These are phyloP conservation scores for Rosa multiflora DNA, from an alignment of 306 rosid species.

Conservation along the genomic window DNA sequence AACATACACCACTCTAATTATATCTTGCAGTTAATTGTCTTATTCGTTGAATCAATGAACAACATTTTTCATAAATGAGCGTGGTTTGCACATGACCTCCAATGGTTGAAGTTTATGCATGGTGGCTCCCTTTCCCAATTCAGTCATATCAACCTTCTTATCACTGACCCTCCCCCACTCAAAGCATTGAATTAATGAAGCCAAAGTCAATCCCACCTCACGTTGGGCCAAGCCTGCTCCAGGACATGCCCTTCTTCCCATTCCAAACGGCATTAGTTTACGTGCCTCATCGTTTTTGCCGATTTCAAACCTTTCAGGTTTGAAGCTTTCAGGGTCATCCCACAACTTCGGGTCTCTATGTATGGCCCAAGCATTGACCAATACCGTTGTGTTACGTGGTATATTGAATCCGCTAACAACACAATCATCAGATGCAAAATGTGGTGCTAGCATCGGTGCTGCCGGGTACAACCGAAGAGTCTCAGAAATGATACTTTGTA, in stretches of 20 bases:
- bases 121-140: neutral
- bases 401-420: constrained; percentile 13
- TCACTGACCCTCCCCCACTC: neutral
- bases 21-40: too few species aligned
- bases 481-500: constrained; percentile 32
- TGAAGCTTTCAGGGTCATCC: neutral
- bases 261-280: neutral
- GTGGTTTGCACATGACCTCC: neutral
- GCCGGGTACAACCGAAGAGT: constrained; percentile 36
- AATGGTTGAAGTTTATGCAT: neutral
- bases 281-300: neutral
- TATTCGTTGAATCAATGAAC: neutral
- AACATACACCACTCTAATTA: too few species aligned
- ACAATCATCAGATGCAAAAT: constrained; percentile 34
- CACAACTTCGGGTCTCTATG: neutral
- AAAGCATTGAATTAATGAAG: constrained; percentile 9
- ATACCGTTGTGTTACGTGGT: neutral
- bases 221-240: neutral
- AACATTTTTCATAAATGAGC: neutral
- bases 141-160: neutral
- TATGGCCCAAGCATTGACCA: neutral
- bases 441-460: constrained; percentile 30
- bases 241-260: neutral
- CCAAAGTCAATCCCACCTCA: neutral
- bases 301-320: neutral